Percentiles rank a stretch among this genome's conserved stretches.
Conservation (phyloP, 768 basidiomycete species). For the Coprinopsis cinerea region DNA sequence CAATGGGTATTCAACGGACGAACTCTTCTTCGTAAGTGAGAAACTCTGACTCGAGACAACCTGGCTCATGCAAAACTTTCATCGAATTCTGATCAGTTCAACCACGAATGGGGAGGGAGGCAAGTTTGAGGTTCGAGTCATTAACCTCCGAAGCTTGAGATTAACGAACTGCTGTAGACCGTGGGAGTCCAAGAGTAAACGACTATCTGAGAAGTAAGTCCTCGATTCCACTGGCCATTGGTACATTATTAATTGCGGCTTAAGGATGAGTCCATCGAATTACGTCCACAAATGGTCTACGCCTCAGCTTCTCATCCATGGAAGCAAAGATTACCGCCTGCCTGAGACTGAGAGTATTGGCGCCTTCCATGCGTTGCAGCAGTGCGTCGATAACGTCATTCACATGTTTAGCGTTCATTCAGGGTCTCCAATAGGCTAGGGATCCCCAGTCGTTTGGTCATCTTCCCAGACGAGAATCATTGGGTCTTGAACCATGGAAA, state of each 20-base stretch:
- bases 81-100: constrained; percentile 47
- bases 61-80: not conserved
- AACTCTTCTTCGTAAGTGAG: constrained; percentile 76
- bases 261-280: constrained; percentile 72
- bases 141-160: not conserved
- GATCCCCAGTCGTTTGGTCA: constrained; percentile 68
- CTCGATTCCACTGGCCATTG: not conserved
- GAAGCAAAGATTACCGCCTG: constrained; percentile 84
- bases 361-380: constrained; percentile 80
- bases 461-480: constrained; percentile 91
- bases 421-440: constrained; percentile 54
- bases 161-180: constrained; percentile 33
- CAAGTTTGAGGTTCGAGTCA: constrained; percentile 8
- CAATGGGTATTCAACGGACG: constrained; percentile 87
- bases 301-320: constrained; percentile 79
- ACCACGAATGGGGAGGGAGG: constrained; percentile 80
- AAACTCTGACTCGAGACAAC: not conserved
- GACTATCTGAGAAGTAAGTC: constrained; percentile 50
- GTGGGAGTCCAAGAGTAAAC: constrained; percentile 58
- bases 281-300: constrained; percentile 83
- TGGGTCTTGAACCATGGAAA: constrained; percentile 84
- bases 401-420: too few species aligned
- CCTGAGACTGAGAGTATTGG: constrained; percentile 81
- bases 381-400: constrained; percentile 40
- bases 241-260: not conserved